These are phyloP conservation scores for Penicillium daleae DNA, from an alignment of 495 filamentous ascomycete genomes.

Conservation along the genomic window DNA sequence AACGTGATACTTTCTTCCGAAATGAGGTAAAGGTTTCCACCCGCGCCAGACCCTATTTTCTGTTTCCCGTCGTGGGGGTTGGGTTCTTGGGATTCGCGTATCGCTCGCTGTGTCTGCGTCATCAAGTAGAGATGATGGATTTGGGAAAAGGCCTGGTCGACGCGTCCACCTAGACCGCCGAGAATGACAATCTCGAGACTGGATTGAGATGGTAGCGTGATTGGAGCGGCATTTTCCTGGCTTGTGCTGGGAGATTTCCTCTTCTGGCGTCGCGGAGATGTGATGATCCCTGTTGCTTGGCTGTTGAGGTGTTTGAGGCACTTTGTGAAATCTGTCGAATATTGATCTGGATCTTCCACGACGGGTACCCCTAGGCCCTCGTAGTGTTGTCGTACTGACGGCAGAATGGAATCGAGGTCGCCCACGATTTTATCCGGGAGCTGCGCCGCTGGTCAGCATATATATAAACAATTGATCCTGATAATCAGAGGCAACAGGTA, in stretches of 20 bases:
- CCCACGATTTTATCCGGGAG: constrained; percentile 76
- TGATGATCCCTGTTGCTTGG: constrained; percentile 34
- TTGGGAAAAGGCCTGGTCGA: constrained; percentile 89
- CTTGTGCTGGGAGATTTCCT: constrained; percentile 2
- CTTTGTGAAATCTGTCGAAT: constrained; percentile 84
- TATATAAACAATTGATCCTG: background rate
- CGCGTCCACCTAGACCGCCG: constrained; percentile 85
- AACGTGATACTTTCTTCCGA: constrained; percentile 81
- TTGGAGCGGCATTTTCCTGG: constrained; percentile 3
- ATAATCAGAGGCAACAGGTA: background rate
- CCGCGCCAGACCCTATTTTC: constrained; percentile 1
- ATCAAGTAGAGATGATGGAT: constrained; percentile 73
- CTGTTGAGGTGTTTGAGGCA: constrained; percentile 65
- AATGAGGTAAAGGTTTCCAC: constrained; percentile 66
- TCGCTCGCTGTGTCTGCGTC: constrained; percentile 29
- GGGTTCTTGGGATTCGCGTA: constrained; percentile 16
- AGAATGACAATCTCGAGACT: constrained; percentile 64
- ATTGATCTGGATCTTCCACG: constrained; percentile 71
- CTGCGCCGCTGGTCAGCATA: constrained; percentile 20
- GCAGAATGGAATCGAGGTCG: constrained; percentile 81
- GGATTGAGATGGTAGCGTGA: background rate
- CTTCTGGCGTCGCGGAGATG: constrained; percentile 21
- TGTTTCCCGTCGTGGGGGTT: background rate
- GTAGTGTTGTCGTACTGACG: constrained; percentile 64
- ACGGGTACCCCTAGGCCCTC: constrained; percentile 54